phyloP scores from a whole-genome alignment of 108 stramenopile species.

The Conticribra weissflogii region DNA sequence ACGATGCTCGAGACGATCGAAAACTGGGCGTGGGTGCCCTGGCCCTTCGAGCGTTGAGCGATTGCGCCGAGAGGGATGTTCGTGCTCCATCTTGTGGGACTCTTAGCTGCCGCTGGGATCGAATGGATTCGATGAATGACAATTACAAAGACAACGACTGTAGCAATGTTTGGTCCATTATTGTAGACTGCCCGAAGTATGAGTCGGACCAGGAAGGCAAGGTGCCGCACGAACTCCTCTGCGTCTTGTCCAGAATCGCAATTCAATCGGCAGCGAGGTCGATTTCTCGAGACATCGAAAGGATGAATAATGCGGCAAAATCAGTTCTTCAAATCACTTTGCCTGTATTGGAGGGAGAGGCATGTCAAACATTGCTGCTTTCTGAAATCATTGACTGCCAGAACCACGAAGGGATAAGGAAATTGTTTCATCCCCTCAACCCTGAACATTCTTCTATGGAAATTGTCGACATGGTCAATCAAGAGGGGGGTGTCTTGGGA shows the following conservation, averaged over 20 bases:
- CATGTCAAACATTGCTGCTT: background rate
- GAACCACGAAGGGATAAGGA: background rate
- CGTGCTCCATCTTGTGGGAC: background rate
- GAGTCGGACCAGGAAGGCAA: background rate
- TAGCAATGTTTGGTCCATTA: background rate
- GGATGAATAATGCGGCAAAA: background rate
- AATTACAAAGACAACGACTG: background rate
- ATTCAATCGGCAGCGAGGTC: background rate
- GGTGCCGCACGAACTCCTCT: background rate
- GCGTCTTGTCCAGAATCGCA: background rate
- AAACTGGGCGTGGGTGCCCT: background rate
- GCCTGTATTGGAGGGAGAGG: background rate
- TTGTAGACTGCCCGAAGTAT: background rate
- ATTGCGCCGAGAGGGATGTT: background rate
- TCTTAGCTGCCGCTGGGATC: background rate
- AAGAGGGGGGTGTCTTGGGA: constrained; percentile 29
- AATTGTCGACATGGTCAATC: constrained; percentile 45
- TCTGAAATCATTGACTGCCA: background rate
- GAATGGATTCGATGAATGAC: background rate
- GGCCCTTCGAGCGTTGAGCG: background rate
- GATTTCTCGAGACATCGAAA: background rate
- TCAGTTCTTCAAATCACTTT: background rate
- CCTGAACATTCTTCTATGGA: constrained; percentile 19
- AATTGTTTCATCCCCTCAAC: constrained; percentile 12
- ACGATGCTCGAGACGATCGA: background rate